Percentiles rank a stretch among this genome's conserved stretches.
phyloP scores from a whole-genome alignment of 2,329 filamentous ascomycete genomes.

The Colletotrichum somersetense region DNA sequence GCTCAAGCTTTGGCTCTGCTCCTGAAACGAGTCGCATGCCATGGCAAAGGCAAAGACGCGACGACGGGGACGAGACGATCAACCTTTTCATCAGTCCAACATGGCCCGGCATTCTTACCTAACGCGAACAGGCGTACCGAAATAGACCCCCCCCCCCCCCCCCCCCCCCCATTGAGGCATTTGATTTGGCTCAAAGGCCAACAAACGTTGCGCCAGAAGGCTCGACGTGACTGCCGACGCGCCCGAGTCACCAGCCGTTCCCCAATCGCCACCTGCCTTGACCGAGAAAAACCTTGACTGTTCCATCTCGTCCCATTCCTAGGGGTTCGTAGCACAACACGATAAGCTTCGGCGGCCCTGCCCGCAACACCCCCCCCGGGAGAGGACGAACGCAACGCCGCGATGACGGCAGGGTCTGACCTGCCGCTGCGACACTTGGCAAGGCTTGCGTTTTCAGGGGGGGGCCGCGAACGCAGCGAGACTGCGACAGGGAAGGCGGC shows the following conservation, averaged over 20 bases:
- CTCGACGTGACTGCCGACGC: background rate
- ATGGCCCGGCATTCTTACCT: slow-evolving; percentile 2
- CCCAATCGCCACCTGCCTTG: slow-evolving; percentile 18
- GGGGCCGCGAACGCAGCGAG: background rate
- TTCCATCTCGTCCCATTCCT: slow-evolving; percentile 17
- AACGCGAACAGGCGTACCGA: background rate
- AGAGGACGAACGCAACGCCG: slow-evolving; percentile 15
- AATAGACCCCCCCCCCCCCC: background rate
- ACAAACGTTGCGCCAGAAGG: background rate
- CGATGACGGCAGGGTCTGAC: slow-evolving; percentile 5
- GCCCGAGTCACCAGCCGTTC: slow-evolving; percentile 2
- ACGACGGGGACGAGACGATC: slow-evolving; percentile 8
- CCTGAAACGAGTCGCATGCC: slow-evolving; percentile 24
- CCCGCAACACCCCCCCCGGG: slow-evolving; percentile 8
- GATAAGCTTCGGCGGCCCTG: slow-evolving; percentile 32
- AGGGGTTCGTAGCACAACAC: slow-evolving; percentile 13
- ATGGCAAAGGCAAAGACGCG: slow-evolving; percentile 9
- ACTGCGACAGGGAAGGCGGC: background rate
- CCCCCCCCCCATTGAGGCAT: background rate
- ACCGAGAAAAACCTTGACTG: slow-evolving; percentile 21
- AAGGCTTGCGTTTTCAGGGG: background rate
- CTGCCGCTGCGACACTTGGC: slow-evolving; percentile 11
- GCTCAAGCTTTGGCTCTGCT: slow-evolving; percentile 35
- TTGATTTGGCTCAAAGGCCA: background rate
- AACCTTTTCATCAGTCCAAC: slow-evolving; percentile 29